A percentile compares a stretch with the other conserved stretches of the same genome.
Evolutionary conservation across 169 alveolate species (phyloP).

Genomic region (Hepatocystis sp.): DNA sequence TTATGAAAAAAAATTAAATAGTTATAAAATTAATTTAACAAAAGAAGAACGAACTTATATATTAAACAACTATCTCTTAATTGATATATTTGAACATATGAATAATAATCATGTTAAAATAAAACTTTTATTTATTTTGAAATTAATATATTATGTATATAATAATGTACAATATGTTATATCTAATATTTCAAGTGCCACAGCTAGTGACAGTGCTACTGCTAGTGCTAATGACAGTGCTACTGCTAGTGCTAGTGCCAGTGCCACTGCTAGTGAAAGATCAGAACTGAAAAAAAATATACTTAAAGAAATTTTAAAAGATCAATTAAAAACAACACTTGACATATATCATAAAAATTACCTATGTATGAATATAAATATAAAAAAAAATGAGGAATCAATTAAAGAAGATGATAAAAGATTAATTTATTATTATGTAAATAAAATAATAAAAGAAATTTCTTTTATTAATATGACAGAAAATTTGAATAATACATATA

Average conservation of each 20-base stretch:
- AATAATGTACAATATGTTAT: slow-evolving; percentile 46
- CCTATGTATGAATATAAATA: slow-evolving; percentile 66
- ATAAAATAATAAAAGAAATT: slow-evolving; percentile 25
- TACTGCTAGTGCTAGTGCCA: too few species aligned
- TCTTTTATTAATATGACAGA: slow-evolving; percentile 66
- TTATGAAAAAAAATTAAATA: not conserved
- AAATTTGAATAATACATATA: slow-evolving; percentile 45
- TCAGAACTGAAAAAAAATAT: too few species aligned
- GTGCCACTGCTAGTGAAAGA: too few species aligned
- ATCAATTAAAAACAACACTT: slow-evolving; percentile 30
- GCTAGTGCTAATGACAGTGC: too few species aligned
- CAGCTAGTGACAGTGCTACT: too few species aligned
- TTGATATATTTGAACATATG: slow-evolving; percentile 63
- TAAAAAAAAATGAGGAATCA: slow-evolving; percentile 50
- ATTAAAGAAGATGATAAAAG: slow-evolving; percentile 50
- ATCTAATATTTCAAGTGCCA: too few species aligned
- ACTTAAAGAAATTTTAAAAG: slow-evolving; percentile 31
- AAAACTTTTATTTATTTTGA: slow-evolving; percentile 44
- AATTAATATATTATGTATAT: slow-evolving; percentile 59
- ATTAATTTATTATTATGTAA: slow-evolving; percentile 23
- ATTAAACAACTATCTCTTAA: slow-evolving; percentile 38
- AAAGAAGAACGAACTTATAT: slow-evolving; percentile 45
- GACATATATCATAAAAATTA: slow-evolving; percentile 52
- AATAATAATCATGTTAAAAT: slow-evolving; percentile 44
- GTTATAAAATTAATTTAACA: slow-evolving; percentile 14